Conservation (phyloP, 352 stramenopile species). For the Phytophthora lateralis region DNA sequence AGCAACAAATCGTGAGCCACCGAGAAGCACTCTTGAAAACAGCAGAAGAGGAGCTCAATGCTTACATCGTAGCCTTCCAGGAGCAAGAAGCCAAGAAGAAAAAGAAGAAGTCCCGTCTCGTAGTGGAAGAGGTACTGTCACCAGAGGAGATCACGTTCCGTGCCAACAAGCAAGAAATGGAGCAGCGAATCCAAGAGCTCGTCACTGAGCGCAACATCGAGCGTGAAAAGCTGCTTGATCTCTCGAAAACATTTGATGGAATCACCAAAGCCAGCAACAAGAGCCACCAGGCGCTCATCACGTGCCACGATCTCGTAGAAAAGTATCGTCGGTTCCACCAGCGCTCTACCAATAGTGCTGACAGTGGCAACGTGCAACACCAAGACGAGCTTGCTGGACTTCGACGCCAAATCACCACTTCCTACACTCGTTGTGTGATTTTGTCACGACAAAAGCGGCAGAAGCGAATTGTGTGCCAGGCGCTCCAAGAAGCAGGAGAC, state of each 20-base stretch:
- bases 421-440: slow-evolving; percentile 57
- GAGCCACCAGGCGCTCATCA: slow-evolving; percentile 58
- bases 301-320: slow-evolving; percentile 50
- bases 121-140: slow-evolving; percentile 70
- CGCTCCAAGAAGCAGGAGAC: slow-evolving; percentile 72
- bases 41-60: slow-evolving; percentile 34
- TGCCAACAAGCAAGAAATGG: slow-evolving; percentile 42
- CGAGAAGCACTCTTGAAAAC: slow-evolving; percentile 39
- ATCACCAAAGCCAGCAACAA: slow-evolving; percentile 66
- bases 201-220: slow-evolving; percentile 27
- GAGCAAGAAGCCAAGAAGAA: slow-evolving; percentile 79
- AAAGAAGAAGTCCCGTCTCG: slow-evolving; percentile 82
- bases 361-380: not conserved
- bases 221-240: slow-evolving; percentile 29
- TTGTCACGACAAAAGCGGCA: slow-evolving; percentile 73
- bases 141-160: slow-evolving; percentile 70
- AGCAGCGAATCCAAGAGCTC: slow-evolving; percentile 42
- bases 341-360: not conserved
- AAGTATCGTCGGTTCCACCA: slow-evolving; percentile 37
- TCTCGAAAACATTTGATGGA: slow-evolving; percentile 29
- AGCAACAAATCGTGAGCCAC: slow-evolving; percentile 57
- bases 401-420: slow-evolving; percentile 43
- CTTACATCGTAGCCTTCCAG: slow-evolving; percentile 54
- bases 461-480: slow-evolving; percentile 58
- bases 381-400: slow-evolving; percentile 16